Conservation (phyloP, 306 rosid genomes). For the Cucumis hystrix region DNA sequence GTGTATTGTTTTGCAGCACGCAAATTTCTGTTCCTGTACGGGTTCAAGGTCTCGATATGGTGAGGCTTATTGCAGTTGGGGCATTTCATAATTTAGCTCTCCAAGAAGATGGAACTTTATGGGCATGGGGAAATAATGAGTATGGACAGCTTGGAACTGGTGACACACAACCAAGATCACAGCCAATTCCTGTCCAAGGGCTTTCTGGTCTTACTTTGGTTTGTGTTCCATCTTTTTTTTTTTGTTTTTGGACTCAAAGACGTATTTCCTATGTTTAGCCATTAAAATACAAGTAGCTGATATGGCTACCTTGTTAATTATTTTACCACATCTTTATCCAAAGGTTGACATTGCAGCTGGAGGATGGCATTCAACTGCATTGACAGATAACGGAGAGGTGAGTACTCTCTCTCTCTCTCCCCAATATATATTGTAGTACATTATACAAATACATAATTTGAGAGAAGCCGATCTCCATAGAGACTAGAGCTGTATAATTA, state of each 20-base stretch:
- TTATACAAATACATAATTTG: background rate
- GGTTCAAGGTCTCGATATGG: conserved; percentile 91
- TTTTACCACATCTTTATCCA: conserved; percentile 6
- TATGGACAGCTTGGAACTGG: conserved; percentile 99
- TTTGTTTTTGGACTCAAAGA: background rate
- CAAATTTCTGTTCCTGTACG: conserved; percentile 91
- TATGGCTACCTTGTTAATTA: conserved; percentile 6
- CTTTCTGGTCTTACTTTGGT: conserved; percentile 86
- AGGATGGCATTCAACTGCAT: conserved; percentile 98
- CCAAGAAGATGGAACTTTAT: conserved; percentile 79
- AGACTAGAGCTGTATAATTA: background rate
- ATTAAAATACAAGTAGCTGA: background rate
- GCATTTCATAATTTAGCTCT: conserved; percentile 99
- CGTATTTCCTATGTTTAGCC: background rate
- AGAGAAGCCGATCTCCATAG: background rate
- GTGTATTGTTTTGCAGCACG: conserved; percentile 32
- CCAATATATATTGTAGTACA: background rate
- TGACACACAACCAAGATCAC: conserved; percentile 99
- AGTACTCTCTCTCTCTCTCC: conserved; percentile 12
- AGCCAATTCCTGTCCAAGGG: conserved; percentile 83
- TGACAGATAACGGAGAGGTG: conserved; percentile 86
- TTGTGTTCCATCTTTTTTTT: conserved; percentile 14
- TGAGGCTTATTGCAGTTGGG: conserved; percentile 88
- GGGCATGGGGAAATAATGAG: conserved; percentile 99
- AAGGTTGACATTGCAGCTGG: conserved; percentile 99